These are phyloP conservation scores for Nicotiana paniculata DNA, from an alignment of 257 asterid species.

Conservation along the genomic window DNA sequence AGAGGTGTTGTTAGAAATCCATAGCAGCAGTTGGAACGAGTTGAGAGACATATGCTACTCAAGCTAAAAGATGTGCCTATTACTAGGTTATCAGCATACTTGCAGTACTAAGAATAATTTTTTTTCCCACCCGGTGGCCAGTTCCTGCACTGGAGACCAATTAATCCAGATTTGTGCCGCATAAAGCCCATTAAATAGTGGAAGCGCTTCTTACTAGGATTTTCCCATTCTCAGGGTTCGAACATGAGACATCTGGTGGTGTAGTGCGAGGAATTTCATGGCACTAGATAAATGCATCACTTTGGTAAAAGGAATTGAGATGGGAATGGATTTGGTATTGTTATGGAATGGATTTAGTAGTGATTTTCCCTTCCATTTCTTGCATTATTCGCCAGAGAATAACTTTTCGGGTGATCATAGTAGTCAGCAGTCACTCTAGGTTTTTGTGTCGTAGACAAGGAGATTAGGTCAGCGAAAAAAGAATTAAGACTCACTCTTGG, in stretches of 20 bases:
- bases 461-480: neutral
- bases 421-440: neutral
- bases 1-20: neutral
- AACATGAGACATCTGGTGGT: too few relatives aligned
- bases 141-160: too few relatives aligned
- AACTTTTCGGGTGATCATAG: neutral
- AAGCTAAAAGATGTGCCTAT: neutral
- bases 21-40: neutral
- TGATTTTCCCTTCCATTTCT: neutral
- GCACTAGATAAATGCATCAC: neutral
- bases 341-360: neutral
- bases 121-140: too few relatives aligned
- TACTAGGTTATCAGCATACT: neutral
- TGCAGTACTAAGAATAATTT: neutral
- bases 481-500: neutral
- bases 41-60: neutral
- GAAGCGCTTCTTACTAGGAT: too few relatives aligned
- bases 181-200: too few relatives aligned
- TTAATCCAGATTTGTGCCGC: too few relatives aligned
- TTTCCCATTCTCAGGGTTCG: too few relatives aligned
- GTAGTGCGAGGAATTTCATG: neutral
- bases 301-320: neutral
- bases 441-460: neutral
- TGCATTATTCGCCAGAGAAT: neutral
- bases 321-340: neutral